Evolutionary conservation across 1,284 basidiomycete species (phyloP).

Genomic region (Pterulicium gracile): DNA sequence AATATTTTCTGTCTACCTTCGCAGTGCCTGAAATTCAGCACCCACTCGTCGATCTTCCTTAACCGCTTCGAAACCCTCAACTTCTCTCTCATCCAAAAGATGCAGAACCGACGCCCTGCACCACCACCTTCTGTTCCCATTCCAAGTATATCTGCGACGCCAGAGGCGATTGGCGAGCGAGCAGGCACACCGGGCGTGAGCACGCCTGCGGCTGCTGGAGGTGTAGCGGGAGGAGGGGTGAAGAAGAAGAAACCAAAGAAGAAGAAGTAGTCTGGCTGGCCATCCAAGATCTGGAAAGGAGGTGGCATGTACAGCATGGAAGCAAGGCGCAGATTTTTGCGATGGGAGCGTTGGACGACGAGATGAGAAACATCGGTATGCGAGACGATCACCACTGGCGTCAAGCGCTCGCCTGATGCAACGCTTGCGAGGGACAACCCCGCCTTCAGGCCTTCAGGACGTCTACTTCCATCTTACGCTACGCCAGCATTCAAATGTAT

Average conservation of each 20-base stretch:
- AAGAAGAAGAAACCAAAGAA: slow-evolving; percentile 50
- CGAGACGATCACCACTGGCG: too few species aligned
- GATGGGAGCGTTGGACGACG: background rate
- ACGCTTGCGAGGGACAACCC: too few species aligned
- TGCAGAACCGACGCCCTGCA: slow-evolving; percentile 49
- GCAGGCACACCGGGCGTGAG: background rate
- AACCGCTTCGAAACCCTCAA: slow-evolving; percentile 92
- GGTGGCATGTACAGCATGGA: background rate
- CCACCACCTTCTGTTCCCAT: slow-evolving; percentile 8
- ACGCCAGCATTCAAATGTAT: too few species aligned
- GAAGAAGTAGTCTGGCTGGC: slow-evolving; percentile 28
- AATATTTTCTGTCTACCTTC: background rate
- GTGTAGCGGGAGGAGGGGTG: slow-evolving; percentile 26
- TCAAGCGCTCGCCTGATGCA: too few species aligned
- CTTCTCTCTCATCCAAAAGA: slow-evolving; percentile 69
- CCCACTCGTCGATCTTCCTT: slow-evolving; percentile 84
- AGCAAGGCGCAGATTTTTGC: too few species aligned
- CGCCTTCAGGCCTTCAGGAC: too few species aligned
- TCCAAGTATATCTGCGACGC: too few species aligned
- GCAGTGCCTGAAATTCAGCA: slow-evolving; percentile 92
- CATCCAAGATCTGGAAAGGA: background rate
- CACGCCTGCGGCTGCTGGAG: background rate
- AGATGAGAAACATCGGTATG: too few species aligned
- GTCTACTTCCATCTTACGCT: too few species aligned
- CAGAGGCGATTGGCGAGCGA: background rate